phyloP scores from a whole-genome alignment of 345 rosid species.

The Rubroshorea leprosula region DNA sequence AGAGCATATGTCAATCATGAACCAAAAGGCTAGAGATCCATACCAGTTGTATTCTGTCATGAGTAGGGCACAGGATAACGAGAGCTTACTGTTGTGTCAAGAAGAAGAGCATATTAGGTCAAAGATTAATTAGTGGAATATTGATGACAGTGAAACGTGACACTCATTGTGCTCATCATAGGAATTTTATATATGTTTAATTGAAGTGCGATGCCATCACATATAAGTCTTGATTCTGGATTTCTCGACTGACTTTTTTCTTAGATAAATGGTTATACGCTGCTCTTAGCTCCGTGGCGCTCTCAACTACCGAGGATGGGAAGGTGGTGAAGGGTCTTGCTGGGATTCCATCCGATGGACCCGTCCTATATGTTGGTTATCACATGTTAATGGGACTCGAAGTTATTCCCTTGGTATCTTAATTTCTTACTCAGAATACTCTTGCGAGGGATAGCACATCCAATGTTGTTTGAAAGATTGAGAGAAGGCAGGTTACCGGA shows the following conservation, averaged over 20 bases:
- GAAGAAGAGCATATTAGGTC: no score
- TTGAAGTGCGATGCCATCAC: no score
- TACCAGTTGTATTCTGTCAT: neutral
- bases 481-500: conserved; percentile 19
- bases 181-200: neutral
- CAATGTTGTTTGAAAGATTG: conserved; percentile 36
- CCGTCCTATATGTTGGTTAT: conserved; percentile 69
- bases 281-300: conserved; percentile 48
- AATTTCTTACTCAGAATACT: conserved; percentile 40
- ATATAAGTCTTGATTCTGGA: neutral
- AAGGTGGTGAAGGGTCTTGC: conserved; percentile 51
- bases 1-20: neutral
- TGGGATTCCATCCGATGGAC: conserved; percentile 68
- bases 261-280: conserved; percentile 23
- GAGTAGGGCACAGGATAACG: no score
- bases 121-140: no score
- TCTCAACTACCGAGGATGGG: conserved; percentile 62
- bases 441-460: conserved; percentile 64
- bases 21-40: neutral
- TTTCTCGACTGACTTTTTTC: neutral
- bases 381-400: conserved; percentile 69
- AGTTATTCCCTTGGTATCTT: conserved; percentile 32
- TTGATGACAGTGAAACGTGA: no score
- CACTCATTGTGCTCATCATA: no score
- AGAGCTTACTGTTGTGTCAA: no score